Percentiles rank a stretch among this genome's conserved stretches.
Evolutionary conservation across 2,329 filamentous ascomycete species (phyloP).

Genomic region (Helotiales sp.): DNA sequence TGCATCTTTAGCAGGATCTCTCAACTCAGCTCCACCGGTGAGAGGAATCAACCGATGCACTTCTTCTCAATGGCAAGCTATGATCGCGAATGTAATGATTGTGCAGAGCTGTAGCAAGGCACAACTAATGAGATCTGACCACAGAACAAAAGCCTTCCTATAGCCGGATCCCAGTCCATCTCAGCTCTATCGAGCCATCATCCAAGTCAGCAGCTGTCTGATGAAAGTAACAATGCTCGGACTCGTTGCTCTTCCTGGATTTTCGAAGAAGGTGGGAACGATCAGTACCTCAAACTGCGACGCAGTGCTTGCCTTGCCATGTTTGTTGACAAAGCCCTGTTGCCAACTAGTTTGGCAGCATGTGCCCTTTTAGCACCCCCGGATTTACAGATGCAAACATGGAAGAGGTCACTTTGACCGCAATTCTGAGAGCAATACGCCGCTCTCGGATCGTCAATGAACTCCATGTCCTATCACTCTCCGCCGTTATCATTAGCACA

Average conservation of each 20-base stretch:
- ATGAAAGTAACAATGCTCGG: constrained; percentile 12
- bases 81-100: constrained; percentile 1
- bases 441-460: constrained; percentile 6
- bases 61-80: constrained; percentile 11
- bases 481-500: background rate
- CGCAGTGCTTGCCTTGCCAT: constrained; percentile 7
- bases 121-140: background rate
- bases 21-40: background rate
- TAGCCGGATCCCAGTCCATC: constrained; percentile 3
- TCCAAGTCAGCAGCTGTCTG: constrained; percentile 2
- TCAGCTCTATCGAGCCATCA: constrained; percentile 6
- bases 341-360: constrained; percentile 1
- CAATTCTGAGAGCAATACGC: constrained; percentile 1
- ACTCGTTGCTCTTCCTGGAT: constrained; percentile 2
- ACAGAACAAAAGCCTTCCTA: constrained; percentile 11
- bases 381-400: background rate
- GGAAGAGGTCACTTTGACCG: constrained; percentile 4
- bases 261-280: background rate
- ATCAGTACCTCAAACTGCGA: constrained; percentile 5
- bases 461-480: background rate
- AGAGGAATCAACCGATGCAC: constrained; percentile 8
- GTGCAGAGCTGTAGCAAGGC: constrained; percentile 5
- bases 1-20: background rate
- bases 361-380: background rate
- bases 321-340: constrained; percentile 5